phyloP scores from a whole-genome alignment of 2,329 filamentous ascomycete genomes.

The Chaetoscypha palmicola region DNA sequence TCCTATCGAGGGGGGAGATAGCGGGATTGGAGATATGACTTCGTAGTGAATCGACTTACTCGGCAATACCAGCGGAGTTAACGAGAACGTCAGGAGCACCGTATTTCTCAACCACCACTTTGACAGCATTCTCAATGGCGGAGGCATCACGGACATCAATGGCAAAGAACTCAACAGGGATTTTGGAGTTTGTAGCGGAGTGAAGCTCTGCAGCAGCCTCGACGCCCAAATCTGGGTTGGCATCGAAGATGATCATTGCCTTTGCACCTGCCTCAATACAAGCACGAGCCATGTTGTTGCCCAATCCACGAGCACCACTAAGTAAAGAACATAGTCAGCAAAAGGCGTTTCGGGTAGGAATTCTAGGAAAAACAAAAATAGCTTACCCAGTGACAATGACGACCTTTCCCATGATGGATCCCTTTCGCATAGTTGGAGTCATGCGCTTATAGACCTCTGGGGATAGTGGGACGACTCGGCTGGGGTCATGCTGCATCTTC shows the following conservation, averaged over 20 bases:
- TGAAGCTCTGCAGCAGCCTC: constrained; percentile 62
- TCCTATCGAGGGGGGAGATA: no score
- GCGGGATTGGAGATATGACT: not conserved
- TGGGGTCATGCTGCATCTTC: constrained; percentile 5
- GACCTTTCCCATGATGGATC: constrained; percentile 63
- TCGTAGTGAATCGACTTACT: constrained; percentile 38
- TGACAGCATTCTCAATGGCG: constrained; percentile 63
- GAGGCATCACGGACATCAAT: constrained; percentile 68
- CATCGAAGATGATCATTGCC: constrained; percentile 68
- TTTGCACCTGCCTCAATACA: constrained; percentile 70
- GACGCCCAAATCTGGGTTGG: constrained; percentile 68
- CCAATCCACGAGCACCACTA: constrained; percentile 68
- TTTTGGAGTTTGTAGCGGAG: constrained; percentile 53
- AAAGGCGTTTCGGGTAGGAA: constrained; percentile 1
- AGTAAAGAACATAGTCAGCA: constrained; percentile 26
- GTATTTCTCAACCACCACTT: constrained; percentile 57
- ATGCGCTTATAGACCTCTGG: constrained; percentile 48
- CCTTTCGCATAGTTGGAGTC: constrained; percentile 60
- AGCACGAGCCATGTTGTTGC: constrained; percentile 72
- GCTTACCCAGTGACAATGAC: constrained; percentile 65
- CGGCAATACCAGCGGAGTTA: constrained; percentile 73
- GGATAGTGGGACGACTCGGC: constrained; percentile 39
- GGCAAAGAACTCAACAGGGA: constrained; percentile 70
- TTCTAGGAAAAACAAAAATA: constrained; percentile 9
- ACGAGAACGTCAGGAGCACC: constrained; percentile 69